Evolutionary conservation across 2,329 filamentous ascomycete genomes (phyloP), one percentile per base, ranked within the genome.

Genomic region (Diaporthe ilicicola): DNA sequence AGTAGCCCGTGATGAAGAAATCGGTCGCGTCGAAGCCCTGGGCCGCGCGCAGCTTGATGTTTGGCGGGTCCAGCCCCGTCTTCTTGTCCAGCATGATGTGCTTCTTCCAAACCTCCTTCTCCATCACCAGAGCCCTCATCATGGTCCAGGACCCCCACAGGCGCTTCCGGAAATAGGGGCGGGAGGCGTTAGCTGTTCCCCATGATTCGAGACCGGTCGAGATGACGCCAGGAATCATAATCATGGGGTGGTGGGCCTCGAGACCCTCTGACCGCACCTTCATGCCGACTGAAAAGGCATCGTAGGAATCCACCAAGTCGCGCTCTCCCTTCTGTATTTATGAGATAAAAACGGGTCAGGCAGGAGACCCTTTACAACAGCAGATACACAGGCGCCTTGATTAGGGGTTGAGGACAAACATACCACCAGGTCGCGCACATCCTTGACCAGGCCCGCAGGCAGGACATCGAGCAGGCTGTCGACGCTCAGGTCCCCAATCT

Each of bases 101-200:
- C 77, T 86, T 91, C 85, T 98, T 99, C 96, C 96, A 99, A 42
- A 89, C 87, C 34, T 97, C 91, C 82, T 98, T 98, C 81, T 98
- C 96, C 77, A 97, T 83, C 1, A 99, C 94, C 74, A 99, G 83
- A 0, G 96, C 95, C 62, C 92, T 89, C 94, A 99, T 98, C 96
- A 99, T 99, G 74, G 90, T 97, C 96, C 97, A 99, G 76, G 94
- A 97, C 5, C 96, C 96, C 96, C 96, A 99, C 62, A 99, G 84
- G 67, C 96, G 88, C 83, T 97, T 97, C 73, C 96, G 88, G 81
- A 99, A 99, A 82, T 98, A 99, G 71, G 92, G 93, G 44, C 94
- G 89, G 9, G 95, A 97, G 51, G 87, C 85, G 78, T 95, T 93
- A 64, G 93, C 91, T 0, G 96, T 98, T 4, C 95, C 94, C 96